Evolutionary conservation across 345 rosid genomes (phyloP), one percentile per base, ranked within the genome.

Genomic region (Linum lewisii): DNA sequence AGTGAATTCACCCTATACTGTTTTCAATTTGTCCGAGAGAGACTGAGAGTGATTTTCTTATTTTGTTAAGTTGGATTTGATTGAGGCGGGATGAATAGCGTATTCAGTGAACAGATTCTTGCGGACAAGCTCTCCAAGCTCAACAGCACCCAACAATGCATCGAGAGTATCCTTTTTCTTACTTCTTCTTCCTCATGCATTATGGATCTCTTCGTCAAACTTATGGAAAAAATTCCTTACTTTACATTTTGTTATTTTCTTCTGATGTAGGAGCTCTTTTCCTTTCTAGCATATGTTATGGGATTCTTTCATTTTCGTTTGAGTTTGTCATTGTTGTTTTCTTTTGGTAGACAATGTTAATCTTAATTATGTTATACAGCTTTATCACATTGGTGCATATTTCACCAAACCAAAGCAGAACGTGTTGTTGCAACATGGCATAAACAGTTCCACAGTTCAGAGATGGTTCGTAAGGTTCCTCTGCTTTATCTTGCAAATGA

Each of bases 81-180:
- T 64, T 26, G 60, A 13, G 78, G 77, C 71, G 84, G 74, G 78
- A 90, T 93, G 99, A 89, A 83, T 89, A 89, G 83, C 74, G 83
- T 82, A 29, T 93, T 87, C 75, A 89, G 85, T 58, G 97, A 93
- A 73, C 81, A 87, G 84, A 87, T 89, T 75, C 88, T 93, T 55
- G 86, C 85, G 59, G 99, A 93, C 64, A 89, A 89, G 87, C 99
- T 93, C 61, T 81, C 96, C 21, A 87, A 93, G 92, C 95, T 89
- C 82, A 87, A 89, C 73, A 79, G 95, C 87, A 87, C 95, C 51
- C 97, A 93, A 57, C 97, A 89, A 65, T 85, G 95, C 32, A 93
- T 93, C 68, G 97, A 93, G 81, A 89, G 99, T 93, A 93, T 82
- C 84, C 81, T 80, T 70, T 64, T 61, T 58, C n/a, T 60, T 21